Base-by-base conservation (phyloP, 306 rosid species). In the Cyamopsis tetragonoloba region DNA sequence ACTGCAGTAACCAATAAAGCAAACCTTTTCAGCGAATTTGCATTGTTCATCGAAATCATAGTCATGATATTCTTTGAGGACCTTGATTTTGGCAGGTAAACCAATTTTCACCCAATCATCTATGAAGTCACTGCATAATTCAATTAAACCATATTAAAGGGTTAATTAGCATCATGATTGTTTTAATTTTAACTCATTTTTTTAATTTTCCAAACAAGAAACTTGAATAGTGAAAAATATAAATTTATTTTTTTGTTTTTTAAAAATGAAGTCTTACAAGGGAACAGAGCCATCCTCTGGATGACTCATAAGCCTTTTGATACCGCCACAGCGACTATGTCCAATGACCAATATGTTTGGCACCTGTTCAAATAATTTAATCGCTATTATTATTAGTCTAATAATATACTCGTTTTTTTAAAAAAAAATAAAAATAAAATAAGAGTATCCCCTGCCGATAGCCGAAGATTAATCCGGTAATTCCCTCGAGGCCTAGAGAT, bases 101-200 rank as follows among this genome's bases (percentile, higher is more conserved):
- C 83, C 91, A 48, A 85, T 85, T 82, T 81, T 79, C 19, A 88
- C 65, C 95, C 95, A 88, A 17, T 88, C 91, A 46, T 85, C 91
- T 42, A 88, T 83, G 83, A 88, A 85, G 68, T 83, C 91, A 55
- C 91, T 85, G 75, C 68, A 83, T 38, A 27, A 35, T 34, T 57
- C 73, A 76, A 65, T 80, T 11, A 13, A 62, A 62, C 19, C 24
- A 54, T 8, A 26, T 5, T 47, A 48, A 35, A 6, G 8, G 2
- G 13, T 74, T 15, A 70, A n/a, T n/a, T n/a, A 17, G 3, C 23
- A 65, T 38, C 6, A 9, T 0, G 4, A 47, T 11, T 64, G 0
- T 15, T 9, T 9, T 64, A 5, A 23, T 22, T 30, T 24, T 19
- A 30, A 43, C 11, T 23, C 20, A 7, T 58, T 4, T 44, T 6